These are phyloP conservation scores for Xylariaceae sp. DNA, from an alignment of 2,329 filamentous ascomycete genomes.

Conservation along the genomic window DNA sequence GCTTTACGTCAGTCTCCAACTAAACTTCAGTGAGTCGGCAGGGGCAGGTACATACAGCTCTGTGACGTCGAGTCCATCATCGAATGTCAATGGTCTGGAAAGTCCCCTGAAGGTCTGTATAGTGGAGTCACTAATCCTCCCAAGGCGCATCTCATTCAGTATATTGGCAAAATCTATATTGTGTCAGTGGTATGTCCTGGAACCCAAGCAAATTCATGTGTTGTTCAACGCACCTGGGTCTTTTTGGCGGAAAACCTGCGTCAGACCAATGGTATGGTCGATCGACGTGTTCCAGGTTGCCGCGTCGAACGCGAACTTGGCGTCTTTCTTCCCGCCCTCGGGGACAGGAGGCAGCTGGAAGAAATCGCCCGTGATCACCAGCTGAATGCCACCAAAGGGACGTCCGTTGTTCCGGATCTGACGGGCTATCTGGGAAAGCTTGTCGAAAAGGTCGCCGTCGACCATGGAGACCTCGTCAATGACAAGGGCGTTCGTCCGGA, in stretches of 20 bases:
- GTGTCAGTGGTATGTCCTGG: slow-evolving; percentile 11
- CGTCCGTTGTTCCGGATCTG: slow-evolving; percentile 82
- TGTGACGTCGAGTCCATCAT: slow-evolving; percentile 73
- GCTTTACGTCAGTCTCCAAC: slow-evolving; percentile 6
- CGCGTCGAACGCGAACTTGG: slow-evolving; percentile 90
- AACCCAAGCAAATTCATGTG: background rate
- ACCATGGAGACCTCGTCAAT: slow-evolving; percentile 99
- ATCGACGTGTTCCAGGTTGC: slow-evolving; percentile 88
- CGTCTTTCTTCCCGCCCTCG: slow-evolving; percentile 56
- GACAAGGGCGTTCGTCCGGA: slow-evolving; percentile 77
- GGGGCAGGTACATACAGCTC: slow-evolving; percentile 53
- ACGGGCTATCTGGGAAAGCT: slow-evolving; percentile 81
- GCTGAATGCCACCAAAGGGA: slow-evolving; percentile 91
- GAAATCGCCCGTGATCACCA: slow-evolving; percentile 94
- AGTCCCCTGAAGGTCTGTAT: slow-evolving; percentile 69
- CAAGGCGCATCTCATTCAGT: slow-evolving; percentile 96
- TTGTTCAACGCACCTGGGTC: slow-evolving; percentile 51
- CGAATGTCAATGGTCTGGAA: slow-evolving; percentile 60
- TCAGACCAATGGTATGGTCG: slow-evolving; percentile 89
- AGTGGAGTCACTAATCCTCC: slow-evolving; percentile 68
- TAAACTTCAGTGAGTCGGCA: too few species aligned
- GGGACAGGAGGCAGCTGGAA: slow-evolving; percentile 95
- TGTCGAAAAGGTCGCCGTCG: slow-evolving; percentile 93
- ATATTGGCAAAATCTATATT: slow-evolving; percentile 72
- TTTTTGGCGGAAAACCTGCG: slow-evolving; percentile 92